Evolutionary conservation across 192 early-diverging fungal species (phyloP).

Genomic region (Lobosporangium transversale): DNA sequence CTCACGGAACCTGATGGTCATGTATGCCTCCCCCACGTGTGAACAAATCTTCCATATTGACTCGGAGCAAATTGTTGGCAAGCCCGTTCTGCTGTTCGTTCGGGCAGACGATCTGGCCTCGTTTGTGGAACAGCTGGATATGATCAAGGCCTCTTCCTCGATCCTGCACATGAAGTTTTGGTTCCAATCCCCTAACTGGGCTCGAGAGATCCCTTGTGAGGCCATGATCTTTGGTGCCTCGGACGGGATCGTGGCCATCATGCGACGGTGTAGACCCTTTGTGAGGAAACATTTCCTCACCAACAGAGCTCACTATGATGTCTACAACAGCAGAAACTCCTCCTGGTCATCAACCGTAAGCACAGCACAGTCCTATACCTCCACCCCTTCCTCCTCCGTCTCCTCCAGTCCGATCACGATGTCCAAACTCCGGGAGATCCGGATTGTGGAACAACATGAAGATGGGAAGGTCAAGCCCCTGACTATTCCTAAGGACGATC

Average conservation of each 20-base stretch:
- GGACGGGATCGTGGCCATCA: slow-evolving; percentile 16
- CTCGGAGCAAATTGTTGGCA: slow-evolving; percentile 16
- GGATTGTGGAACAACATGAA: not conserved
- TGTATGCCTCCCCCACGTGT: slow-evolving; percentile 36
- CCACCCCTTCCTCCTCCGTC: not conserved
- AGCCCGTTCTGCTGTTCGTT: slow-evolving; percentile 24
- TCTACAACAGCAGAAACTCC: not conserved
- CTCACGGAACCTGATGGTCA: slow-evolving; percentile 8
- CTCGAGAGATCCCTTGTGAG: slow-evolving; percentile 25
- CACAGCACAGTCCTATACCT: not conserved
- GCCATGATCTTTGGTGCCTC: slow-evolving; percentile 20
- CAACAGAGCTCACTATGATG: not conserved
- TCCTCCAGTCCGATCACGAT: too few relatives aligned
- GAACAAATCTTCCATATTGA: slow-evolving; percentile 12
- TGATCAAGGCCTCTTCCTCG: slow-evolving; percentile 16
- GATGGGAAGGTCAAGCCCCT: not conserved
- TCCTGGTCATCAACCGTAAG: not conserved
- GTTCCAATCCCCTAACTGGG: slow-evolving; percentile 26
- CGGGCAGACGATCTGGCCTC: slow-evolving; percentile 32
- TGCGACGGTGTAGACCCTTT: slow-evolving; percentile 17
- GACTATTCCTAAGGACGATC: not conserved
- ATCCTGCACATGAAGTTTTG: slow-evolving; percentile 35
- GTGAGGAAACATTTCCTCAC: slow-evolving; percentile 7
- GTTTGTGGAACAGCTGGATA: slow-evolving; percentile 27
- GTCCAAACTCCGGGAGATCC: not conserved